phyloP scores from a whole-genome alignment of 2,329 filamentous ascomycete species.

The Monosporascus ibericus region DNA sequence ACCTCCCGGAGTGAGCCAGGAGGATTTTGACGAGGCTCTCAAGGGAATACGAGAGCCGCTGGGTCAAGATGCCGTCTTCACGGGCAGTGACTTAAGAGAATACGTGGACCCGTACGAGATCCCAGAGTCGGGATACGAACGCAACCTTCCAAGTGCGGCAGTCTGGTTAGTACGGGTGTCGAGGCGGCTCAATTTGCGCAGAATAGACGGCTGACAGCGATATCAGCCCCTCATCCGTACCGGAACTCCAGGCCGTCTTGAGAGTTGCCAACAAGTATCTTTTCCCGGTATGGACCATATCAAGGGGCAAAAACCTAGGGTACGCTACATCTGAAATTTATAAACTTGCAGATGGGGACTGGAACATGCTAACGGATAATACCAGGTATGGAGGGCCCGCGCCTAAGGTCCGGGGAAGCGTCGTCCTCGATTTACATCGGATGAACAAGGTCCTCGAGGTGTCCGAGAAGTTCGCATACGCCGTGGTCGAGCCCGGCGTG shows the following conservation, averaged over 20 bases:
- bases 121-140: conserved; percentile 29
- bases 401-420: conserved; percentile 36
- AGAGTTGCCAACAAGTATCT: conserved; percentile 21
- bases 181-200: too few species aligned
- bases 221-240: conserved; percentile 23
- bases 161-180: conserved; percentile 25
- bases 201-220: too few species aligned
- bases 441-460: conserved; percentile 40
- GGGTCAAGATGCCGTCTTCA: conserved; percentile 32
- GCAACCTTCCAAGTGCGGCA: conserved; percentile 37
- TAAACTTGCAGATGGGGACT: not conserved
- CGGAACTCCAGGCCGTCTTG: conserved; percentile 27
- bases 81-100: conserved; percentile 31
- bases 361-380: not conserved
- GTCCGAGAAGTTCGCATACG: conserved; percentile 35
- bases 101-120: conserved; percentile 43
- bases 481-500: conserved; percentile 40
- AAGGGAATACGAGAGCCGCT: conserved; percentile 26
- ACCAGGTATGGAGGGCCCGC: conserved; percentile 43
- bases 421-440: conserved; percentile 39
- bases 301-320: conserved; percentile 35
- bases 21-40: conserved; percentile 32
- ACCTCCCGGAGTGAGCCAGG: conserved; percentile 31
- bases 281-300: conserved; percentile 24
- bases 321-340: conserved; percentile 9